A percentile compares a stretch with the other conserved stretches of the same genome.
These are phyloP conservation scores for Penicillium sp. DNA, from an alignment of 2,329 filamentous ascomycete species.

Conservation along the genomic window DNA sequence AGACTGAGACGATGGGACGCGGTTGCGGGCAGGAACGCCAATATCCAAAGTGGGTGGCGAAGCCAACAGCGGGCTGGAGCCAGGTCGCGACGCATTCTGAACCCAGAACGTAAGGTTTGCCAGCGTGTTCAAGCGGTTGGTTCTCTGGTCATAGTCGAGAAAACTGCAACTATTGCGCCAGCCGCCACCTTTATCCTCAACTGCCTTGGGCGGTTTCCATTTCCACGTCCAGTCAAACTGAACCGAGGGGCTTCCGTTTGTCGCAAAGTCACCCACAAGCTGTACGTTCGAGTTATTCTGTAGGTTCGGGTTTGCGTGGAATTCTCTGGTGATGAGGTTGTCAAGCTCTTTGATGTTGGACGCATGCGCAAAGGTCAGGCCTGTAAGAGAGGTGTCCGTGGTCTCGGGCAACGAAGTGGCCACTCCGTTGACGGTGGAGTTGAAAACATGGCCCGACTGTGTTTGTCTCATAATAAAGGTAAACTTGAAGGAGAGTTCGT, in stretches of 20 bases:
- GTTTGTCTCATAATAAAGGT: slow-evolving; percentile 72
- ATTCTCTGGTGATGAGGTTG: slow-evolving; percentile 89
- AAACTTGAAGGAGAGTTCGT: slow-evolving; percentile 90
- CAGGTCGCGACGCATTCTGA: slow-evolving; percentile 55
- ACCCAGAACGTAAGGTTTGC: slow-evolving; percentile 96
- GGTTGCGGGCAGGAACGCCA: slow-evolving; percentile 63
- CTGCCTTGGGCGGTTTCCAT: slow-evolving; percentile 82
- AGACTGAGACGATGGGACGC: slow-evolving; percentile 82
- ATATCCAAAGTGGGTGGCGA: slow-evolving; percentile 71
- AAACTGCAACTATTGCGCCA: slow-evolving; percentile 98
- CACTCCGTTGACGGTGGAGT: slow-evolving; percentile 46
- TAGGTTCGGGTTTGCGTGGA: slow-evolving; percentile 93
- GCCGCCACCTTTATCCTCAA: slow-evolving; percentile 80
- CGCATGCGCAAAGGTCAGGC: slow-evolving; percentile 88
- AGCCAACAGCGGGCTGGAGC: slow-evolving; percentile 53
- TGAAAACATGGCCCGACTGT: slow-evolving; percentile 48
- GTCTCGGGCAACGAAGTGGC: slow-evolving; percentile 48
- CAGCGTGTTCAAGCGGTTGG: slow-evolving; percentile 81
- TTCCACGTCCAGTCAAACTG: slow-evolving; percentile 96
- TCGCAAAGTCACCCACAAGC: slow-evolving; percentile 86
- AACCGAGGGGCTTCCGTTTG: slow-evolving; percentile 75
- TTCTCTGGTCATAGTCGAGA: slow-evolving; percentile 92
- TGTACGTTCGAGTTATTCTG: slow-evolving; percentile 97
- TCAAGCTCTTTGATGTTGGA: slow-evolving; percentile 83
- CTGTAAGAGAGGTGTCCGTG: slow-evolving; percentile 74